Evolutionary conservation across 2,329 filamentous ascomycete species (phyloP).

Genomic region (Trichoderma afroharzianum): DNA sequence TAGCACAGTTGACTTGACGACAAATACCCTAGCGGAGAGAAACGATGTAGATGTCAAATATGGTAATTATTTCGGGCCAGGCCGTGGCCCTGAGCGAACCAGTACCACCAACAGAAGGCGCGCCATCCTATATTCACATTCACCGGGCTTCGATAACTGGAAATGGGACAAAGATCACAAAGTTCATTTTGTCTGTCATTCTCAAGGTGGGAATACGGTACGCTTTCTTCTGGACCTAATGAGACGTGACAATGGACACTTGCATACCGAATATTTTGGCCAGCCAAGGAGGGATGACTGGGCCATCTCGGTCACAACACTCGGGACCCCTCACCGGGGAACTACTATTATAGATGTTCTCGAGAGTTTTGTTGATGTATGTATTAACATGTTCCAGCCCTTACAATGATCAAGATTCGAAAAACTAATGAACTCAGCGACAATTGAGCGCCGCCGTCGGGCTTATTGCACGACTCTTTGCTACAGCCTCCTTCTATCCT

Average conservation of each 20-base stretch:
- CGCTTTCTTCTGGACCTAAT: not conserved
- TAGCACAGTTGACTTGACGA: not conserved
- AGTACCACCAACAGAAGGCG: not conserved
- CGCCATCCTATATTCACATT: not conserved
- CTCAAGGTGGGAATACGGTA: not conserved
- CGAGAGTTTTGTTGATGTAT: not conserved
- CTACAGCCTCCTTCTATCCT: not conserved
- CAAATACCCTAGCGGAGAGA: not conserved
- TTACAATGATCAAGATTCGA: not conserved
- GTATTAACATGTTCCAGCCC: not conserved
- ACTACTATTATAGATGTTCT: not conserved
- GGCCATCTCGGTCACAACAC: not conserved
- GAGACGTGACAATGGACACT: not conserved
- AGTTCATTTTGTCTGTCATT: not conserved
- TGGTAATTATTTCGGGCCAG: not conserved
- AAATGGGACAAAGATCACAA: not conserved
- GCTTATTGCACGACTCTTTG: not conserved
- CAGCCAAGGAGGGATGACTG: not conserved
- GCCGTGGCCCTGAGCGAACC: not conserved
- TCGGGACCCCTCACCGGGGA: not conserved
- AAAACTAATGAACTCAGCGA: not conserved
- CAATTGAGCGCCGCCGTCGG: not conserved
- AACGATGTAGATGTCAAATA: not conserved
- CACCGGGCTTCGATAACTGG: not conserved
- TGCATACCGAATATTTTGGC: not conserved